Conservation (phyloP, 306 rosid genomes). For the Vicia sativa region DNA sequence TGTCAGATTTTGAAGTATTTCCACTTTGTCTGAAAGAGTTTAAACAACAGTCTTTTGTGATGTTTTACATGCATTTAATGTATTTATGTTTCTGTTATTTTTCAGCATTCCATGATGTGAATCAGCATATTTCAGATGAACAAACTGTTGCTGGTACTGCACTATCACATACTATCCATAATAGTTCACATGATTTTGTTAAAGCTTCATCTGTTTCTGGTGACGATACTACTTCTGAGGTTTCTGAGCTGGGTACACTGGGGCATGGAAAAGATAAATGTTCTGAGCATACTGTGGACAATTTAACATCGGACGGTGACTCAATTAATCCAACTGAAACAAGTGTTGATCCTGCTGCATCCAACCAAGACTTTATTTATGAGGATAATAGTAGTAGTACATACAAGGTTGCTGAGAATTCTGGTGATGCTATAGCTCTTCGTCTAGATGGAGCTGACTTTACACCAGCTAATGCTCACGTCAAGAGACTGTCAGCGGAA, state of each 20-base stretch:
- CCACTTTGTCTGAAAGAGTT: constrained; percentile 16
- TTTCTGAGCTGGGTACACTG: constrained; percentile 65
- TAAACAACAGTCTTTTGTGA: neutral
- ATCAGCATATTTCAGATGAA: constrained; percentile 50
- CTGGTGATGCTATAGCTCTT: constrained; percentile 45
- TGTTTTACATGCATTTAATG: constrained; percentile 25
- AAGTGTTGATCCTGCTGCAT: constrained; percentile 38
- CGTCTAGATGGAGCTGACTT: constrained; percentile 70
- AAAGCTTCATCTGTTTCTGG: constrained; percentile 58
- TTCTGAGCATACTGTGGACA: constrained; percentile 50
- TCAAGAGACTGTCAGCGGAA: constrained; percentile 52
- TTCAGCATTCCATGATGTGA: constrained; percentile 67
- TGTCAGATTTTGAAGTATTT: constrained; percentile 12
- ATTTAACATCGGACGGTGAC: constrained; percentile 44
- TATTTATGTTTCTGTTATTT: constrained; percentile 36
- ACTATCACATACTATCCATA: constrained; percentile 44
- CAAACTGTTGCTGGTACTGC: constrained; percentile 47
- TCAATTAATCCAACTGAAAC: constrained; percentile 41
- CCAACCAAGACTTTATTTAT: constrained; percentile 40
- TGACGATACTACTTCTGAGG: constrained; percentile 57
- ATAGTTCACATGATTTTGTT: constrained; percentile 50
- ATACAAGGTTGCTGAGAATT: constrained; percentile 37
- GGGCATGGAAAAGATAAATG: constrained; percentile 44
- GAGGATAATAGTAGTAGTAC: constrained; percentile 33
- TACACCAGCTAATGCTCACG: constrained; percentile 49